Base-by-base conservation (phyloP, 2,329 filamentous ascomycete species). In the Verticillium klebahnii region DNA sequence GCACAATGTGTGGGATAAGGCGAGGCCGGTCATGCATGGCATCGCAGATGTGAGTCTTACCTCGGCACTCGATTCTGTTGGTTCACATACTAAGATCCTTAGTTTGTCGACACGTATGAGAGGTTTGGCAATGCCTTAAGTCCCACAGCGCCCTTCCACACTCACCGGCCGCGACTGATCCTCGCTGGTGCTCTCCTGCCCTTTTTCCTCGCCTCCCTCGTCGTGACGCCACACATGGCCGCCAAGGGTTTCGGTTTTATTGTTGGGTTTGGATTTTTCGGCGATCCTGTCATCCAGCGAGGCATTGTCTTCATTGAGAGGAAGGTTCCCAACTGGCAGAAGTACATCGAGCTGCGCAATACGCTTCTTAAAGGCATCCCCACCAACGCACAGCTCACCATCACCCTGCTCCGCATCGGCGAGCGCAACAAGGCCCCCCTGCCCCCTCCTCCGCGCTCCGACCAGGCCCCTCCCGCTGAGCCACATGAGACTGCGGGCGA, bases 321-420 rank as follows among this genome's bases (percentile, higher is more conserved):
- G 8, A 75, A 73, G 7, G 83, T 87, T 67, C 91, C 91, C 1
- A 78, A 88, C 67, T 95, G 91, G 91, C 82, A 91, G 69, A 90
- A 89, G 67, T 78, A 92, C 7, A 78, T 94, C 17, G 88, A 93
- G 68, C 75, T 92, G 12, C 83, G 89, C 63, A 92, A 92, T 67
- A 92, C 89, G 0, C 72, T 95, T 1, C 84, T 96, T 58, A 91
- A 90, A 70, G 91, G 91, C 2, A 88, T 95, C 0, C 92, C 92
- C 1, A 96, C 92, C 1, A 95, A 96, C 70, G 91, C 91, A 3
- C 92, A 96, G 70, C 84, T 96, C 19, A 88, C 91, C 0, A 78
- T 96, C 32, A 96, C 92, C 0, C 81, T 96, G 1, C 85, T 96
- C 12, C 89, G 92, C 5, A 87, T 94, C 34, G 92, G 91, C 50